Conservation (phyloP, 805 yeast genomes). For the Kuraishia hungarica region DNA sequence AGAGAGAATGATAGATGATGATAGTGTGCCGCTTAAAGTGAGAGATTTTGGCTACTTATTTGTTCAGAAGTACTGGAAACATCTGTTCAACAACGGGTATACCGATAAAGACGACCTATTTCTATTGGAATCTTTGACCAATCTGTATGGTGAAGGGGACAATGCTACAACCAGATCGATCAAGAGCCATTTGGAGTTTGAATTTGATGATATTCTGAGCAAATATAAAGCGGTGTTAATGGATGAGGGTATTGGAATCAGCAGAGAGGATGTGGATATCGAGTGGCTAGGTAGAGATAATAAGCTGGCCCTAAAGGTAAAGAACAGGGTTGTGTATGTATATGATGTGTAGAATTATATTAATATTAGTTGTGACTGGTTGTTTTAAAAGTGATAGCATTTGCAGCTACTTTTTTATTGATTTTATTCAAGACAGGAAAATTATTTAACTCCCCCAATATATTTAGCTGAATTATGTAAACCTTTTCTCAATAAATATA, state of each 20-base stretch:
- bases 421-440: too few relatives aligned
- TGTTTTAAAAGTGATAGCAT: too few relatives aligned
- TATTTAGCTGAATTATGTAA: too few relatives aligned
- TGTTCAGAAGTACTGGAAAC: conserved; percentile 15
- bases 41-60: conserved; percentile 17
- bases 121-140: neutral
- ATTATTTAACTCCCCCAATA: too few relatives aligned
- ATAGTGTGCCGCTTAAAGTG: conserved; percentile 16
- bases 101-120: neutral
- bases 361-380: too few relatives aligned
- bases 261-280: conserved; percentile 9
- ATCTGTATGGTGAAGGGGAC: neutral
- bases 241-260: conserved; percentile 5
- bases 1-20: conserved; percentile 9
- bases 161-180: neutral
- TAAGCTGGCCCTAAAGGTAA: conserved; percentile 12
- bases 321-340: conserved; percentile 15
- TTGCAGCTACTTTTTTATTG: too few relatives aligned
- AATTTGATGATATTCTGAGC: conserved; percentile 3
- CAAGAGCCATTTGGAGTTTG: conserved; percentile 1
- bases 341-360: conserved; percentile 6
- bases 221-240: conserved; percentile 14
- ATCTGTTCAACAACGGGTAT: neutral
- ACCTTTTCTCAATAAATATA: too few relatives aligned
- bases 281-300: conserved; percentile 15